Evolutionary conservation across 352 stramenopile species (phyloP), one percentile per base, ranked within the genome.

Genomic region (Globisporangium uncinulatum): DNA sequence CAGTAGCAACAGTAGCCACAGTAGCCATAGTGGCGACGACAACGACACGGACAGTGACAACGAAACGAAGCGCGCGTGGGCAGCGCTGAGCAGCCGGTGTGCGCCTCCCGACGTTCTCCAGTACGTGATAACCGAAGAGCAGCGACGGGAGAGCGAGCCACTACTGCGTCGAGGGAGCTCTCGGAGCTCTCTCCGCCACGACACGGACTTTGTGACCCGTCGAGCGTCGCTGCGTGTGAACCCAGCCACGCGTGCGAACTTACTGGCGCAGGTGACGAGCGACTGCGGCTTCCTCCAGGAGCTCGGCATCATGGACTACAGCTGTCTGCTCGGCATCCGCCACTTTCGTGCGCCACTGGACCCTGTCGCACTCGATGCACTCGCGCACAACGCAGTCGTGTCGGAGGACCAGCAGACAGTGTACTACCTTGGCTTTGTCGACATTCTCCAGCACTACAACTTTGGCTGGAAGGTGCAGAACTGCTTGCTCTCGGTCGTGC

Each of bases 231-330:
- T 94, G 24, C 66, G 73, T 19, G 84, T 94, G 42, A 89, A 83
- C 50, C 74, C 84, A 2, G 84, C 74, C 39, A 90, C 79, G 11
- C 70, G 84, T 52, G 75, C 83, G 7, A 89, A 94, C 31, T 36
- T 94, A 6, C 62, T 92, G 31, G 82, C 82, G 4, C 84, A 94
- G 34, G 80, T 94, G 48, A 94, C 82, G 21, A 89, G 76, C 50
- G 84, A 94, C 68, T 91, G 79, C 17, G 84, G 82, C 7, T 94
- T 94, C 57, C 70, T 92, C 0, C 84, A 94, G 54, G 81, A 92
- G 51, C 69, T 94, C 36, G 83, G 81, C 14, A 92, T 94, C 54
- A 94, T 94, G 82, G 84, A 94, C 57, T 94, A 94, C 60, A 94
- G 84, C 57, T 94, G 77, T 37, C 62, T 94, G 45, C 65, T 94